Evolutionary conservation across 83 land plant genomes (phyloP).

Genomic region (Picea mariana): DNA sequence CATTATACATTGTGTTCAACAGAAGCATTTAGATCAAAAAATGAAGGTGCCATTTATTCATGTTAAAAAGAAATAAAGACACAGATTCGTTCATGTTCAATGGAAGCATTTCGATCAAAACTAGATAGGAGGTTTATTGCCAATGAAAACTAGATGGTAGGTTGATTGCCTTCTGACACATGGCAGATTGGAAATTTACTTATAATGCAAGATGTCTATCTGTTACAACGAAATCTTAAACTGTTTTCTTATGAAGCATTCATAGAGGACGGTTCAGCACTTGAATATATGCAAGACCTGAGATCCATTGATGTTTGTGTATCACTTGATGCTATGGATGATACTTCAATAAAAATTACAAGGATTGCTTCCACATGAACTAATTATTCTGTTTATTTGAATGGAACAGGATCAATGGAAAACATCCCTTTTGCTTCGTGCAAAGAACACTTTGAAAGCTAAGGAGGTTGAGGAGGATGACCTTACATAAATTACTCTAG

Average conservation of each 20-base stretch:
- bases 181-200: too few relatives aligned
- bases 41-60: too few relatives aligned
- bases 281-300: too few relatives aligned
- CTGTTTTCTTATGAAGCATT: neutral
- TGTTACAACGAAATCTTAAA: neutral
- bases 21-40: too few relatives aligned
- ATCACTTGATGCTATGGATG: neutral
- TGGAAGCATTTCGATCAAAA: too few relatives aligned
- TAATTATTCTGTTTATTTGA: neutral
- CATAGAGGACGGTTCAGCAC: neutral
- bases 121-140: too few relatives aligned
- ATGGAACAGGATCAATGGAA: slow-evolving; percentile 74
- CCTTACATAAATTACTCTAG: slow-evolving; percentile 38
- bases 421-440: slow-evolving; percentile 69
- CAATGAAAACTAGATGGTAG: too few relatives aligned
- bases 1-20: too few relatives aligned
- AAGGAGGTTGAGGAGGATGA: slow-evolving; percentile 69
- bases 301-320: neutral
- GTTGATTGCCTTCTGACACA: too few relatives aligned
- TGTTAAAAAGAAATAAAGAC: too few relatives aligned
- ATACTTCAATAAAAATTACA: neutral
- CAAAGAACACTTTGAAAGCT: slow-evolving; percentile 68
- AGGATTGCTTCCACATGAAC: neutral
- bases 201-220: neutral
- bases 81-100: too few relatives aligned